Evolutionary conservation across 768 basidiomycete species (phyloP), one percentile per base, ranked within the genome.

Genomic region (Hemileccinum impolitum): DNA sequence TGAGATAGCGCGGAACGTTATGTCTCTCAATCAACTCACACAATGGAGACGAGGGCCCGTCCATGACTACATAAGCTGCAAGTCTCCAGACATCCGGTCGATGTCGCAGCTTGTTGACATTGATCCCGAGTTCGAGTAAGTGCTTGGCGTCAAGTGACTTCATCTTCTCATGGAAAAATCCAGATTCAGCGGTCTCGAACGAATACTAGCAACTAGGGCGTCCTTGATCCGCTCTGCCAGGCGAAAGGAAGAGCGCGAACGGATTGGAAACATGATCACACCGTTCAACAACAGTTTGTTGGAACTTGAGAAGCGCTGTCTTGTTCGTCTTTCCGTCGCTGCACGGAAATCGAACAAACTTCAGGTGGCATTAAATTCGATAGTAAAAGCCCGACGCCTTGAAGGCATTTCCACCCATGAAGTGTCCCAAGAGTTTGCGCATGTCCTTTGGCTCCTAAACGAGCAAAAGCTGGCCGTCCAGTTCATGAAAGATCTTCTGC

Each of bases 361-460:
- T 14, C 94, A 96, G 60, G 79, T 93, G 31, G 90, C 95, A 0
- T 68, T 96, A 23, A 98, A 95, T 60, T 84, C 94, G 5, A 74
- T 94, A 32, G 74, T 90, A 26, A 79, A 81, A 23, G 90, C 92
- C 1, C 86, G 88, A 61, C 73, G 70, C 32, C 68, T 94, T 5
- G 81, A 81, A 51, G 60, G 53, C 2, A 54, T 47, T 1, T 62
- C 76, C 0, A 72, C 79, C 4, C 70, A 71, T n/a, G 73, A 77
- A 25, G 80, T 88, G 19, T 80, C 83, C 0, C 76, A 85, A 58
- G 94, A 96, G 62, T 92, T 91, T 57, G 87, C 95, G 14, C 81
- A 85, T 50, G 93, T 97, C 15, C 75, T 98, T 7, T 98, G 95
- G 92, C 67, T 80, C 10, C 86, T 90, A 51, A 82, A 81, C 38